Evolutionary conservation across 2,329 filamentous ascomycete genomes (phyloP), one percentile per base, ranked within the genome.

Genomic region (Pseudodiploospora longispora): DNA sequence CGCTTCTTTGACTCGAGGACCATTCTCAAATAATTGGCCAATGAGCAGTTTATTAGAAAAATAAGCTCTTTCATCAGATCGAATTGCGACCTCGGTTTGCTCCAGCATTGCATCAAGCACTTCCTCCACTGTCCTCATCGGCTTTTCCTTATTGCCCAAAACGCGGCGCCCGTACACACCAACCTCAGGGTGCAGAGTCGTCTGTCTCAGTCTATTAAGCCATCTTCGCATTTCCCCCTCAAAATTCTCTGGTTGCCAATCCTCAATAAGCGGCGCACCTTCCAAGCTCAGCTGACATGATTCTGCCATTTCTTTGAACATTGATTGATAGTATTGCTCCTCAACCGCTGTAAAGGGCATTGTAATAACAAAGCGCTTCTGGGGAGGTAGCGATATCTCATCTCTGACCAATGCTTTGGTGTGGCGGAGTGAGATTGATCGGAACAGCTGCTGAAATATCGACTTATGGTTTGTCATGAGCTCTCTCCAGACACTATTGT

Each of bases 91-190:
- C 46, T 91, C 85, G 36, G 84, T 89, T 56, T 91, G 82, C 44
- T 95, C 88, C 46, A 96, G 83, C 91, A 98, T 96, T 4, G 83
- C 81, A 51, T 88, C 83, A 8, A 98, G 70, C 1, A 97, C 91
- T 61, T 97, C 87, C 12, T 82, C 78, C 2, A 95, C 83, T 1
- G 90, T 94, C 9, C 86, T 76, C 51, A 96, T 71, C 0, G 87
- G 83, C 0, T 78, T 81, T 42, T 72, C 73, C 40, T 73, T 78
- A 36, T 70, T 77, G 2, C 83, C 83, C 5, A 87, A 64, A 0
- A 77, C 75, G 49, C 75, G 76, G 10, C 83, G 72, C 52, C 83
- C 85, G 30, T 76, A 76, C 7, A 74, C 74, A 12, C 85, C 85
- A 36, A 95, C 78, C 58, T 95, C 84, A 0, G 91, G 88, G 62